Conservation (phyloP, 2,329 filamentous ascomycete genomes). For the Paradendryphiella salina region DNA sequence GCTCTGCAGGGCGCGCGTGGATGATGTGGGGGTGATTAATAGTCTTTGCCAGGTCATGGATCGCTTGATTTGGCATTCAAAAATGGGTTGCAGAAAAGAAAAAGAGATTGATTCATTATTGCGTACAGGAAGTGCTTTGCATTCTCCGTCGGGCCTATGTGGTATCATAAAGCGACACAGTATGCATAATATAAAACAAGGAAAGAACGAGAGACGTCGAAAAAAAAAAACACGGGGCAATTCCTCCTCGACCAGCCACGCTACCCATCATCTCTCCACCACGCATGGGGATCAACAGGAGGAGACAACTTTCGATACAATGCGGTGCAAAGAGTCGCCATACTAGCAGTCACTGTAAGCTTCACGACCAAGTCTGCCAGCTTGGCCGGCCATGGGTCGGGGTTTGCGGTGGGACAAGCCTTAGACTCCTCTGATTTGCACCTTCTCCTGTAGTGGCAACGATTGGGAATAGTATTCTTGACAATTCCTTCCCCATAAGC, state of each 20-base stretch:
- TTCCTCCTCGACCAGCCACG: background rate
- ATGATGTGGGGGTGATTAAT: too few species aligned
- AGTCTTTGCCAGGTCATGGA: too few species aligned
- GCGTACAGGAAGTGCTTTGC: background rate
- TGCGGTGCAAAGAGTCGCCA: background rate
- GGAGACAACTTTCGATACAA: background rate
- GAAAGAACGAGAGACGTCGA: background rate
- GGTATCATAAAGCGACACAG: constrained; percentile 3
- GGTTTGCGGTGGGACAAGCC: constrained; percentile 1
- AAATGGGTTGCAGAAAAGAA: too few species aligned
- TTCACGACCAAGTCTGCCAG: constrained; percentile 20
- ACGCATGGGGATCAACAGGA: background rate
- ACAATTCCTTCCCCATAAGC: background rate
- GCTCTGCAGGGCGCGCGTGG: too few species aligned
- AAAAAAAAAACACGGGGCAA: background rate
- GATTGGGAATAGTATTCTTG: background rate
- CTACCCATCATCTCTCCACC: background rate
- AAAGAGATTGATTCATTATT: constrained; percentile 5
- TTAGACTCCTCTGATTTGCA: background rate
- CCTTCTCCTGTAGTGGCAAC: background rate
- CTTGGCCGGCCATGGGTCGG: constrained; percentile 5
- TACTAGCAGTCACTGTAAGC: background rate
- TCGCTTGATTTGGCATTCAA: too few species aligned
- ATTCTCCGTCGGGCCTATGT: background rate
- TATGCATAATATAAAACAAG: background rate